Conservation (phyloP, 352 stramenopile species). For the Ophiocytium majus region DNA sequence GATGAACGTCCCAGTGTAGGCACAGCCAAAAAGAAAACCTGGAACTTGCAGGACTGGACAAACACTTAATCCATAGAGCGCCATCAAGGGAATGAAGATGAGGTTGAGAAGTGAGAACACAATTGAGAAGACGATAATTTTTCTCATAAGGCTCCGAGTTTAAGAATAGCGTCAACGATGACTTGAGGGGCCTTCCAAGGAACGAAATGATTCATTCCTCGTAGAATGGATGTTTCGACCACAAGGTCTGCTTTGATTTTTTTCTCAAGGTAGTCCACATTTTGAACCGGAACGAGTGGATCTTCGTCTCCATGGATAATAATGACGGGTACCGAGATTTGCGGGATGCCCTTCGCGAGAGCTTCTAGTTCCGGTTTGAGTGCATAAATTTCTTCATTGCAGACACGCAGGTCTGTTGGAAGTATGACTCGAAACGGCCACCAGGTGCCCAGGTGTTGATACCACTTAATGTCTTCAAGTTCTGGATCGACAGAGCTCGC, state of each 20-base stretch:
- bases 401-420: not conserved
- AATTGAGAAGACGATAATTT: not conserved
- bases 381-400: not conserved
- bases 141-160: not conserved
- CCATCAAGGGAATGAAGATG: not conserved
- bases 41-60: not conserved
- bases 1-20: slow-evolving; percentile 3
- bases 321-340: not conserved
- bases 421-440: not conserved
- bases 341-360: not conserved
- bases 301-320: not conserved
- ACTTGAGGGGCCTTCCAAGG: not conserved
- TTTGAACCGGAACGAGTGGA: not conserved
- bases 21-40: slow-evolving; percentile 8
- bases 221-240: not conserved
- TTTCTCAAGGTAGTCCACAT: slow-evolving; percentile 4
- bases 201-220: not conserved
- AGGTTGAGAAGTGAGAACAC: not conserved
- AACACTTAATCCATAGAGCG: not conserved
- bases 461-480: not conserved
- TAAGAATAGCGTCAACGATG: not conserved
- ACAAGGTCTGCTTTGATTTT: too few species aligned
- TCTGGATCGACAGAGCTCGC: not conserved
- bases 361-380: not conserved
- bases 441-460: not conserved